Evolutionary conservation across 768 basidiomycete genomes (phyloP).

Genomic region (Psilocybe sp.): DNA sequence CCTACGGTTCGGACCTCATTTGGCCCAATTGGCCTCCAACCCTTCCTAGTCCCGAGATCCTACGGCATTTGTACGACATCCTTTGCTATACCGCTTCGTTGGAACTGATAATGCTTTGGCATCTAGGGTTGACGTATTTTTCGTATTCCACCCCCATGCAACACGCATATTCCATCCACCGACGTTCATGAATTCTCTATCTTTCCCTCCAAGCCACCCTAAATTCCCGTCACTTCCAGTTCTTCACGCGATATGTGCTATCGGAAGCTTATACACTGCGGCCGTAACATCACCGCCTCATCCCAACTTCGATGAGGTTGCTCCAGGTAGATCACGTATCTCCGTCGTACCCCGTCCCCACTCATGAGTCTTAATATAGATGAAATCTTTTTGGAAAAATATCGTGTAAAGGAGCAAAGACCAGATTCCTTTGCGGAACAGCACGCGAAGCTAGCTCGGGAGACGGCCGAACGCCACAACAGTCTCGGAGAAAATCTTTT

Average conservation of each 20-base stretch:
- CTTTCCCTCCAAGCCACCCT: constrained; percentile 63
- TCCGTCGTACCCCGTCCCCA: constrained; percentile 1
- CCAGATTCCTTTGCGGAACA: constrained; percentile 65
- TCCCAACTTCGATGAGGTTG: constrained; percentile 45
- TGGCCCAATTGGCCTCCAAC: constrained; percentile 62
- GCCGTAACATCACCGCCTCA: constrained; percentile 57
- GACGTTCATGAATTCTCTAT: constrained; percentile 62
- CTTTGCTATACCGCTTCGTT: background rate
- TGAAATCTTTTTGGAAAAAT: constrained; percentile 51
- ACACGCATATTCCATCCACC: constrained; percentile 65
- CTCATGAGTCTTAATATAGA: constrained; percentile 27
- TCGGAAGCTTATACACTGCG: constrained; percentile 73
- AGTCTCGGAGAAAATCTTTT: constrained; percentile 53
- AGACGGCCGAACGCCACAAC: constrained; percentile 45
- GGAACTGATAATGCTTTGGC: background rate
- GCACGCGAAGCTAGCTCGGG: constrained; percentile 55
- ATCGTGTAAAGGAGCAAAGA: constrained; percentile 41
- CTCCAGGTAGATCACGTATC: constrained; percentile 33
- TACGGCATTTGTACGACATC: constrained; percentile 59
- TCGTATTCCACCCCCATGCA: constrained; percentile 73
- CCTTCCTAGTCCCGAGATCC: constrained; percentile 58
- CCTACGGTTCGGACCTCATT: constrained; percentile 36
- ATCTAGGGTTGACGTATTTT: constrained; percentile 72
- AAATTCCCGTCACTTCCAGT: constrained; percentile 71
- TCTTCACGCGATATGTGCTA: constrained; percentile 85